Evolutionary conservation across 1,284 basidiomycete genomes (phyloP), one percentile per base, ranked within the genome.

Genomic region (Pseudozyma hubeiensis): DNA sequence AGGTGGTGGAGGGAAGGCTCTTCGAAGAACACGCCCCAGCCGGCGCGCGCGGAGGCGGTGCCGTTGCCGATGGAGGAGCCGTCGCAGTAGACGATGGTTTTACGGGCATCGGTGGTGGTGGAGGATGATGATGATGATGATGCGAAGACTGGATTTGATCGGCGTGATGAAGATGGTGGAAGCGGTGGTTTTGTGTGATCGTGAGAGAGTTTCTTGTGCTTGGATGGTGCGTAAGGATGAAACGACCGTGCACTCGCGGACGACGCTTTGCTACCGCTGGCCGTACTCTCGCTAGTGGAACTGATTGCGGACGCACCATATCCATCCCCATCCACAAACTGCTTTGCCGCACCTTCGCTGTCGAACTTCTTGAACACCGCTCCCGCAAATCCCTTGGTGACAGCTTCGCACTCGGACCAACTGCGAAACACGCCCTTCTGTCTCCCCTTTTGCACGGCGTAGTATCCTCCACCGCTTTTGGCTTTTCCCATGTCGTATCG

Each of bases 41-140:
- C 82, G 9, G 82, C 81, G 11, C 58, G 51, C 1, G 82, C 72
- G n/a, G 37, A 34, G 0, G 8, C 1, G 9, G 64, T 65, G n/a
- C 93, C 93, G 77, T 94, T 94, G 5, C 89, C 88, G 73, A 88
- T 89, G 58, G 92, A 93, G 1, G 92, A 90, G 10, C 93, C 93
- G 81, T 94, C 93, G 17, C 87, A 90, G 79, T 91, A 94, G 4
- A 93, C 91, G 33, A 60, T 31, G 43, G 29, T 53, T 40, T 64
- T 59, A 45, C 34, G 34, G 9, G 17, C 14, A n/a, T 37, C 17
- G 30, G 30, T 29, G 17, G 16, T 8, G 9, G 16, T 11, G 4
- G 14, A 7, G 45, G 17, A 5, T 4, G 9, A 11, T 5, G 51
- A 29, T 9, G 3, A 29, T 9, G 3, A 61, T 43, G 50, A 53